Percentiles rank a stretch among this genome's conserved stretches.
These are phyloP conservation scores for Colletotrichum acutatum DNA, from an alignment of 2,329 filamentous ascomycete genomes.

Conservation along the genomic window DNA sequence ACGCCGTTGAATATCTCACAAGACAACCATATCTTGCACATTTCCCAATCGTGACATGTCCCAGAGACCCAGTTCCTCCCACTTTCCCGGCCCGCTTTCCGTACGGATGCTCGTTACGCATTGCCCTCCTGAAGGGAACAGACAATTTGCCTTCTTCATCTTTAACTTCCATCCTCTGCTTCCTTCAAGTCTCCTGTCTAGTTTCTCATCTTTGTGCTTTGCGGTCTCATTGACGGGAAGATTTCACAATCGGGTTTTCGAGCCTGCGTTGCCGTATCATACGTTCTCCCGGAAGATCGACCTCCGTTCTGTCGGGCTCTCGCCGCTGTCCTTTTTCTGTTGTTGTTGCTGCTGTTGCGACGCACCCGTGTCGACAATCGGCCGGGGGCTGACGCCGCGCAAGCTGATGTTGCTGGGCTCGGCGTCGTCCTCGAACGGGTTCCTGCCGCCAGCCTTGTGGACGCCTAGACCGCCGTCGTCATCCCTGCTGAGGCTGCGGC, in stretches of 20 bases:
- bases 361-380: constrained; percentile 62
- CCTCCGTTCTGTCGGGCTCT: constrained; percentile 74
- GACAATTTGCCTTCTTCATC: background rate
- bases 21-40: constrained; percentile 21
- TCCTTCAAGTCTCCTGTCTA: too few species aligned
- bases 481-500: constrained; percentile 32
- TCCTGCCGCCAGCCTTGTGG: constrained; percentile 55
- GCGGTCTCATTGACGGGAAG: background rate
- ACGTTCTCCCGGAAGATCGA: constrained; percentile 79
- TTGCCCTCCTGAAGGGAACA: background rate
- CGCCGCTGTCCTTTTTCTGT: constrained; percentile 52
- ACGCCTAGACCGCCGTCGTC: constrained; percentile 43
- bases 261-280: constrained; percentile 45
- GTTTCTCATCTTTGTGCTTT: background rate
- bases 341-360: constrained; percentile 38
- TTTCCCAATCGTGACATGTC: constrained; percentile 28
- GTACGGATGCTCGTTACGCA: constrained; percentile 20
- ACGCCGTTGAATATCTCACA: constrained; percentile 27
- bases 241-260: background rate
- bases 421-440: constrained; percentile 79
- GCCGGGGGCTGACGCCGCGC: constrained; percentile 80
- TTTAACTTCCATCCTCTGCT: background rate
- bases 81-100: constrained; percentile 23
- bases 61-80: background rate
- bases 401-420: constrained; percentile 71